A percentile compares a stretch with the other conserved stretches of the same genome.
phyloP scores from a whole-genome alignment of 2,329 filamentous ascomycete genomes.

The Fusarium sp. region DNA sequence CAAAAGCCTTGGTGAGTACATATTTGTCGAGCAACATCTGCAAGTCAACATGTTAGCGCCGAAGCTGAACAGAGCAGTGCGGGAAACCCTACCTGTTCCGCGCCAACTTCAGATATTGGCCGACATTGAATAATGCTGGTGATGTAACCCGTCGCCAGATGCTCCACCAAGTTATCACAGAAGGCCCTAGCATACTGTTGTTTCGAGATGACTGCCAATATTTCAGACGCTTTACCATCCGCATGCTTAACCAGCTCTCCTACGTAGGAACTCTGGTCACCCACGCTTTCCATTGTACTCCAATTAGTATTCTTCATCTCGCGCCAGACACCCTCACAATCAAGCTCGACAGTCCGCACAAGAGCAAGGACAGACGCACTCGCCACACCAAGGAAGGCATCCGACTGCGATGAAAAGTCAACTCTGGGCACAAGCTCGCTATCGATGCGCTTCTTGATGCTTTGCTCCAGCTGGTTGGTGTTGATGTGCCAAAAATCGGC shows the following conservation, averaged over 20 bases:
- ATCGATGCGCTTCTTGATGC: constrained; percentile 90
- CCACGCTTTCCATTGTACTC: constrained; percentile 91
- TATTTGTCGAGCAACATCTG: constrained; percentile 97
- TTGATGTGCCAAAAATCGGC: constrained; percentile 98
- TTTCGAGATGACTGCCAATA: constrained; percentile 82
- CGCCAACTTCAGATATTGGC: constrained; percentile 91
- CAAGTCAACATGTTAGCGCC: constrained; percentile 36
- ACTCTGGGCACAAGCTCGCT: constrained; percentile 77
- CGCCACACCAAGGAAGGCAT: constrained; percentile 94
- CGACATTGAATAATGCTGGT: constrained; percentile 86
- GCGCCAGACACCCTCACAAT: constrained; percentile 87
- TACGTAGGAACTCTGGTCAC: constrained; percentile 93
- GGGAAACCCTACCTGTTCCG: constrained; percentile 74
- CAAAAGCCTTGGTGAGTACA: constrained; percentile 81
- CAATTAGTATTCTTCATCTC: constrained; percentile 98
- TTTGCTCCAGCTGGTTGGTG: constrained; percentile 92
- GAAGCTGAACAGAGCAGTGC: not conserved
- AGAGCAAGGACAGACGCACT: constrained; percentile 85
- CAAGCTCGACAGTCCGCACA: constrained; percentile 82
- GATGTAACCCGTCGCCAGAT: constrained; percentile 81
- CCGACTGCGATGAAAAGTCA: constrained; percentile 90
- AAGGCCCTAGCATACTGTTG: constrained; percentile 94
- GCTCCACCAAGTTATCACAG: constrained; percentile 94
- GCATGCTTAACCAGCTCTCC: constrained; percentile 79
- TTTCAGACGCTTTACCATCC: constrained; percentile 75